A percentile compares a stretch with the other conserved stretches of the same genome.
Conservation (phyloP, 371 early-diverging fungal genomes). For the Blakeslea trispora region DNA sequence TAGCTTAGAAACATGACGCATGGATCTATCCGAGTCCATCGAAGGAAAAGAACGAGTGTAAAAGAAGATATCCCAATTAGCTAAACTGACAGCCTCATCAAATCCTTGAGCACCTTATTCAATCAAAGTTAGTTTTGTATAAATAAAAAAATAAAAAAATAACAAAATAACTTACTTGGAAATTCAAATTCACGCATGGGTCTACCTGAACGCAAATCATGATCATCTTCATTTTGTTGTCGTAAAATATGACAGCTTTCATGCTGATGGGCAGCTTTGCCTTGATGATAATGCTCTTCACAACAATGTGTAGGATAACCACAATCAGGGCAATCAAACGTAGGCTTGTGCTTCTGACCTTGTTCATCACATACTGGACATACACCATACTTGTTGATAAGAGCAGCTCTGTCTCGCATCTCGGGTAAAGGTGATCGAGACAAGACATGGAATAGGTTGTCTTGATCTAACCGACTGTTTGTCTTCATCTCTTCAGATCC, state of each 20-base stretch:
- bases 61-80: constrained; percentile 81
- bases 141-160: background rate
- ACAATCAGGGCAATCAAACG: constrained; percentile 79
- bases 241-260: constrained; percentile 60
- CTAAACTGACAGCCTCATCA: constrained; percentile 80
- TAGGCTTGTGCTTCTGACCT: constrained; percentile 41
- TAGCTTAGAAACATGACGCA: constrained; percentile 82
- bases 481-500: constrained; percentile 6
- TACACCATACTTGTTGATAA: constrained; percentile 68
- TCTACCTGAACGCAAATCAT: constrained; percentile 81
- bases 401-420: constrained; percentile 67
- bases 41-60: constrained; percentile 83
- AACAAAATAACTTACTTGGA: constrained; percentile 54
- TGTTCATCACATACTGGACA: constrained; percentile 75
- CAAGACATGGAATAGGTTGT: constrained; percentile 72
- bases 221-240: constrained; percentile 82
- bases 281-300: constrained; percentile 71
- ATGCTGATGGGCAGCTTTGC: constrained; percentile 56
- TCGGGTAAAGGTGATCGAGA: constrained; percentile 74
- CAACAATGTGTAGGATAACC: constrained; percentile 86
- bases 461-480: constrained; percentile 46
- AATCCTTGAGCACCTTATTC: constrained; percentile 74
- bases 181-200: constrained; percentile 83
- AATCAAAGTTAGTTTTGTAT: background rate
- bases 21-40: constrained; percentile 71